Conservation (phyloP, 805 yeast species). For the Nakazawaea ambrosiae region DNA sequence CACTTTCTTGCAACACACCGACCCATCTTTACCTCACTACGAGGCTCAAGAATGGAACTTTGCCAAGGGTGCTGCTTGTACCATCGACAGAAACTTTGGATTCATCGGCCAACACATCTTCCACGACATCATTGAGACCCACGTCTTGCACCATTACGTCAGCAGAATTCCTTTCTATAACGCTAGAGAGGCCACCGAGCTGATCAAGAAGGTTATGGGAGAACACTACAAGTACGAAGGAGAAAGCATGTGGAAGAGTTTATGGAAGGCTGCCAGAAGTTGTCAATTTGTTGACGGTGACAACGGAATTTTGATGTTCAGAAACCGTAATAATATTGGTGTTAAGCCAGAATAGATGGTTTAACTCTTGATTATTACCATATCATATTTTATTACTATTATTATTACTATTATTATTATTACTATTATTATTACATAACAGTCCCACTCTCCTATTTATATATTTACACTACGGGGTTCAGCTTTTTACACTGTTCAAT, state of each 20-base stretch:
- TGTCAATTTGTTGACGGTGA: slow-evolving; percentile 75
- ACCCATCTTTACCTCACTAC: slow-evolving; percentile 54
- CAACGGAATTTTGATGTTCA: slow-evolving; percentile 64
- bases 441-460: neutral
- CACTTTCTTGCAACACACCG: slow-evolving; percentile 58
- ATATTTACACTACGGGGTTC: neutral
- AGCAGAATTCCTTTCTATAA: slow-evolving; percentile 85
- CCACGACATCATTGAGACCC: slow-evolving; percentile 71
- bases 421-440: neutral
- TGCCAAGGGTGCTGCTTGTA: slow-evolving; percentile 62
- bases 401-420: slow-evolving; percentile 1
- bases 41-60: slow-evolving; percentile 51
- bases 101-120: slow-evolving; percentile 49
- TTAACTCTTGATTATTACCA: neutral
- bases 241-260: slow-evolving; percentile 67
- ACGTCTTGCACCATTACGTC: slow-evolving; percentile 78
- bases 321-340: slow-evolving; percentile 59
- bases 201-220: slow-evolving; percentile 81
- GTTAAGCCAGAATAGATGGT: slow-evolving; percentile 19
- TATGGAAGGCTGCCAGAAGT: slow-evolving; percentile 55
- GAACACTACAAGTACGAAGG: slow-evolving; percentile 59
- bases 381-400: no score
- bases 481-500: no score
- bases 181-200: slow-evolving; percentile 73
- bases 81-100: slow-evolving; percentile 56